Percentiles rank a stretch among this genome's conserved stretches.
Conservation (phyloP, 176 grass and related monocot genomes). For the Juncus inflexus region DNA sequence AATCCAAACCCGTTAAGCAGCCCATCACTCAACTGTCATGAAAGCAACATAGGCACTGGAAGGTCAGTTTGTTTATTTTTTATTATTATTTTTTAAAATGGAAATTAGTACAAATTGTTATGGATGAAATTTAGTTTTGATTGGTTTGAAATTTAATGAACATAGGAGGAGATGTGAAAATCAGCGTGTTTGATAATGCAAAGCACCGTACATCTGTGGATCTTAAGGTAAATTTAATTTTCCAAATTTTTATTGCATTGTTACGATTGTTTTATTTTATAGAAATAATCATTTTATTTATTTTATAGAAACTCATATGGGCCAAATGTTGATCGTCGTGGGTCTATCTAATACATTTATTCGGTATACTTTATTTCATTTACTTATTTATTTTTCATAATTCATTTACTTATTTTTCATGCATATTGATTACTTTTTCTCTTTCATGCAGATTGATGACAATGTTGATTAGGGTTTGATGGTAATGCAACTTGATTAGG, state of each 20-base stretch:
- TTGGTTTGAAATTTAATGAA: slow-evolving; percentile 30
- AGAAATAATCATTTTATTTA: slow-evolving; percentile 5
- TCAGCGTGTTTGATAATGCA: slow-evolving; percentile 87
- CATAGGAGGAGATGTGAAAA: slow-evolving; percentile 94
- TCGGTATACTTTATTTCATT: no score
- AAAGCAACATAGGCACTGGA: slow-evolving; percentile 88
- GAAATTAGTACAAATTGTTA: neutral
- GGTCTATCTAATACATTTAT: no score
- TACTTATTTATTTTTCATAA: no score
- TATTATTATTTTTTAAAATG: neutral
- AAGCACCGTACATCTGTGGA: slow-evolving; percentile 94
- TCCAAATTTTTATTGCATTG: no score
- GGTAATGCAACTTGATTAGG: no score
- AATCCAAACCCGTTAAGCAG: slow-evolving; percentile 44
- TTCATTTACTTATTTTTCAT: no score
- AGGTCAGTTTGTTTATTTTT: slow-evolving; percentile 45
- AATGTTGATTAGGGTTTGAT: no score
- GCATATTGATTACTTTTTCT: no score
- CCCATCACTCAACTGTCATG: slow-evolving; percentile 47
- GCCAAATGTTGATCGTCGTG: no score
- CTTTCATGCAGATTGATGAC: no score
- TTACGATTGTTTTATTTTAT: neutral
- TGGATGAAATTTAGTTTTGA: no score
- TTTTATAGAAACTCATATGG: no score
- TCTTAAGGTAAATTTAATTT: slow-evolving; percentile 59